These are phyloP conservation scores for Zoysia japonica DNA, from an alignment of 176 grass and related monocot species.

Conservation along the genomic window DNA sequence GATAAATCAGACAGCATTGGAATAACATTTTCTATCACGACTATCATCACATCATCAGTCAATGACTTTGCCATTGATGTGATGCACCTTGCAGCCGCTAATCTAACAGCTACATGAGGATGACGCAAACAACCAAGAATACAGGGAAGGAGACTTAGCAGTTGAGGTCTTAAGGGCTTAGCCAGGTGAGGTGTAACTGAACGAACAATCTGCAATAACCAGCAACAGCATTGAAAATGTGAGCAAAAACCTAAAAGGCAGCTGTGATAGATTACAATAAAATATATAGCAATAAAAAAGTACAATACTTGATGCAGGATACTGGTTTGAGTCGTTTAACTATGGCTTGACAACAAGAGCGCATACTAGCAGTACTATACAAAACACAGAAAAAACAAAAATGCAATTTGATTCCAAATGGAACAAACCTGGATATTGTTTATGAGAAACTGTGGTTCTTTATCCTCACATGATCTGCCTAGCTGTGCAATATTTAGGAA, in stretches of 20 bases:
- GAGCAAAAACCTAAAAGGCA: neutral
- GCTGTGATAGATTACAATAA: neutral
- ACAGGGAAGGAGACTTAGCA: slow-evolving; percentile 85
- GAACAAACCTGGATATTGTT: slow-evolving; percentile 95
- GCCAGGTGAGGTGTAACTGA: slow-evolving; percentile 73
- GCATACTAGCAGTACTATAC: slow-evolving; percentile 12
- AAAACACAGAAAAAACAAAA: neutral
- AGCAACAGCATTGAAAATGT: slow-evolving; percentile 24
- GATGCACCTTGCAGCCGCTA: slow-evolving; percentile 93
- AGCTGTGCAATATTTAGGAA: slow-evolving; percentile 61
- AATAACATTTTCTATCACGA: slow-evolving; percentile 85
- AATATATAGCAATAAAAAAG: neutral
- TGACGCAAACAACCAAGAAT: slow-evolving; percentile 80
- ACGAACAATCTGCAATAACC: slow-evolving; percentile 69
- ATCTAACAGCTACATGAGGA: slow-evolving; percentile 92
- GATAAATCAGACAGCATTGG: slow-evolving; percentile 90
- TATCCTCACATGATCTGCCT: slow-evolving; percentile 69
- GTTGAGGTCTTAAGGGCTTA: slow-evolving; percentile 67
- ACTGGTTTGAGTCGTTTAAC: neutral
- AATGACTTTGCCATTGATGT: slow-evolving; percentile 95
- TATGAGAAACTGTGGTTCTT: slow-evolving; percentile 88
- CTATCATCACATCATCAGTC: slow-evolving; percentile 77
- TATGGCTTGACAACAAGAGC: neutral
- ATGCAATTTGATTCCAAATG: slow-evolving; percentile 14
- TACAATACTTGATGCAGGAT: neutral